These are phyloP conservation scores for Diplodia scrobiculata DNA, from an alignment of 2,329 filamentous ascomycete species.

Conservation along the genomic window DNA sequence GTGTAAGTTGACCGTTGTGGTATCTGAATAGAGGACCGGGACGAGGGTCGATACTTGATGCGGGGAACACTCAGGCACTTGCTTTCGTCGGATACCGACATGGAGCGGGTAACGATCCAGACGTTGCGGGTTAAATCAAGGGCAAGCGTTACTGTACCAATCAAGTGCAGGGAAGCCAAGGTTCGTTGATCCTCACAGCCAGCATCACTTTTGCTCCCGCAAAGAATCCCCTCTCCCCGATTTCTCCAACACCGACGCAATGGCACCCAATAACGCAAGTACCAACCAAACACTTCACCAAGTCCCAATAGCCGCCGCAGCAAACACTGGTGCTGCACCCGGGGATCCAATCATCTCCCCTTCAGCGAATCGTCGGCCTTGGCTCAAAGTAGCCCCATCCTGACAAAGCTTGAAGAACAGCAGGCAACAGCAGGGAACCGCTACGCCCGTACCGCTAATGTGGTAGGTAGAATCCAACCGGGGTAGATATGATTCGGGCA, in stretches of 20 bases:
- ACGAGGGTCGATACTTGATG: background rate
- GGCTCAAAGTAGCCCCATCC: too few relatives aligned
- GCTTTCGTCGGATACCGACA: background rate
- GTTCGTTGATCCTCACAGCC: background rate
- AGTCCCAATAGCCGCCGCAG: background rate
- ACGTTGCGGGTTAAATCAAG: background rate
- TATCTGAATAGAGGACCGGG: background rate
- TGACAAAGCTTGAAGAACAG: too few relatives aligned
- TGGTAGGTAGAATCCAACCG: too few relatives aligned
- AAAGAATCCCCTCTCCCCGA: too few relatives aligned
- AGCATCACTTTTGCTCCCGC: background rate
- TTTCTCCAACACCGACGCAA: background rate
- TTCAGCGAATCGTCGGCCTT: background rate
- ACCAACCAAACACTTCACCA: background rate
- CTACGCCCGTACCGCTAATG: too few relatives aligned
- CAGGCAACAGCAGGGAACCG: too few relatives aligned
- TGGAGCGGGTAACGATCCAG: background rate
- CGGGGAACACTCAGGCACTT: background rate
- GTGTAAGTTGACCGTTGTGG: background rate
- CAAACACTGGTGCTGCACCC: background rate
- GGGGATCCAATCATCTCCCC: background rate
- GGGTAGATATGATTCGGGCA: too few relatives aligned
- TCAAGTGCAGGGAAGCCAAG: background rate
- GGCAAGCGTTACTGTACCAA: background rate
- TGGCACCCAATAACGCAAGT: background rate